Percentiles rank a stretch among this genome's conserved stretches.
Evolutionary conservation across 345 rosid species (phyloP).

Genomic region (Isatis tinctoria): DNA sequence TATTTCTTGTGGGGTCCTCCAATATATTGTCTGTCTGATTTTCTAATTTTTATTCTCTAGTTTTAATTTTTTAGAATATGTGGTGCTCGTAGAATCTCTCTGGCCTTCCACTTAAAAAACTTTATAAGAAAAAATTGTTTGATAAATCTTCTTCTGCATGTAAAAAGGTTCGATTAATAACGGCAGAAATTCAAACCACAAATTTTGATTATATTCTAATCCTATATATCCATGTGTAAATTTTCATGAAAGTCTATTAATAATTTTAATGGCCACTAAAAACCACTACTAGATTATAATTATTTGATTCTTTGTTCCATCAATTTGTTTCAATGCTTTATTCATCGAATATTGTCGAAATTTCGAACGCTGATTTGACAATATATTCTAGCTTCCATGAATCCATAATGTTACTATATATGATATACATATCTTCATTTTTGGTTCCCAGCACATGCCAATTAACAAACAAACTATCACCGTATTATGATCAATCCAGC

Average conservation of each 20-base stretch:
- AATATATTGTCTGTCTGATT: constrained; percentile 22
- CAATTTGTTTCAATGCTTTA: neutral
- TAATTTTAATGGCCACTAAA: neutral
- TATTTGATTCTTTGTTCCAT: neutral
- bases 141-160: neutral
- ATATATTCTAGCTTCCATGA: neutral
- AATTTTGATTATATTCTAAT: neutral
- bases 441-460: neutral
- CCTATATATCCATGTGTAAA: neutral
- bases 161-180: neutral
- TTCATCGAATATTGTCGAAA: neutral
- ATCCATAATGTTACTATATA: neutral
- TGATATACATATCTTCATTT: neutral
- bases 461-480: neutral
- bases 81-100: constrained; percentile 13
- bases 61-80: neutral
- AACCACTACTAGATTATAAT: neutral
- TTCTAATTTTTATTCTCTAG: neutral
- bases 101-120: neutral
- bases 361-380: no score
- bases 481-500: neutral
- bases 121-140: neutral
- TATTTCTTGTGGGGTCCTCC: constrained; percentile 18
- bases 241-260: neutral
- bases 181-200: neutral